Percentiles rank a stretch among this genome's conserved stretches.
Conservation (phyloP, 1,284 basidiomycete genomes). For the Phylloboletellus chloephorus region DNA sequence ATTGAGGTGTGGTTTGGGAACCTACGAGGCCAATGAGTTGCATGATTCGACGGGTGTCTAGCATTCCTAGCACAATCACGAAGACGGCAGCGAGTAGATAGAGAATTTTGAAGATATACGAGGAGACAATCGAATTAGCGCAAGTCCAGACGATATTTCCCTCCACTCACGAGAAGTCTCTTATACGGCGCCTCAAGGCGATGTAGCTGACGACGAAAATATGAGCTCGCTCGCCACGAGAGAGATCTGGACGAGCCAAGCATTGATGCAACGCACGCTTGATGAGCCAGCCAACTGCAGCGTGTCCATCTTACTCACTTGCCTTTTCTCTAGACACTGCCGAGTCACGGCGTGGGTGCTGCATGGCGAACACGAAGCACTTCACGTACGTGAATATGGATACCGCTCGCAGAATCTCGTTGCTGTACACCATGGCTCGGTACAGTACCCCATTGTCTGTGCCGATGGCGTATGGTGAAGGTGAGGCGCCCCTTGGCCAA, state of each 20-base stretch:
- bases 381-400: slow-evolving; percentile 5
- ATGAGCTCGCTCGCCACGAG: slow-evolving; percentile 22
- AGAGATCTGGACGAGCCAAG: slow-evolving; percentile 8
- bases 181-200: slow-evolving; percentile 31
- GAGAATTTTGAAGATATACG: slow-evolving; percentile 25
- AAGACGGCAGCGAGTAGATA: slow-evolving; percentile 21
- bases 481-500: slow-evolving; percentile 21
- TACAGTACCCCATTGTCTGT: slow-evolving; percentile 10
- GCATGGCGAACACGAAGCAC: slow-evolving; percentile 22
- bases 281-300: slow-evolving; percentile 19
- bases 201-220: slow-evolving; percentile 21
- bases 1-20: slow-evolving; percentile 24
- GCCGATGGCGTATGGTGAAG: slow-evolving; percentile 18
- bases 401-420: slow-evolving; percentile 1
- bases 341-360: slow-evolving; percentile 20
- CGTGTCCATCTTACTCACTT: slow-evolving; percentile 30
- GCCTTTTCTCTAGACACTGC: slow-evolving; percentile 22
- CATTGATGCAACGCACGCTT: slow-evolving; percentile 2
- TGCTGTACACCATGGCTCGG: slow-evolving; percentile 5
- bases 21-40: slow-evolving; percentile 29
- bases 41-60: slow-evolving; percentile 34
- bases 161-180: slow-evolving; percentile 16
- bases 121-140: slow-evolving; percentile 13
- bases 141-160: slow-evolving; percentile 13
- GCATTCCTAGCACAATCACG: slow-evolving; percentile 28